Evolutionary conservation across 2,329 filamentous ascomycete genomes (phyloP), one percentile per base, ranked within the genome.

Genomic region (Claviceps capensis): DNA sequence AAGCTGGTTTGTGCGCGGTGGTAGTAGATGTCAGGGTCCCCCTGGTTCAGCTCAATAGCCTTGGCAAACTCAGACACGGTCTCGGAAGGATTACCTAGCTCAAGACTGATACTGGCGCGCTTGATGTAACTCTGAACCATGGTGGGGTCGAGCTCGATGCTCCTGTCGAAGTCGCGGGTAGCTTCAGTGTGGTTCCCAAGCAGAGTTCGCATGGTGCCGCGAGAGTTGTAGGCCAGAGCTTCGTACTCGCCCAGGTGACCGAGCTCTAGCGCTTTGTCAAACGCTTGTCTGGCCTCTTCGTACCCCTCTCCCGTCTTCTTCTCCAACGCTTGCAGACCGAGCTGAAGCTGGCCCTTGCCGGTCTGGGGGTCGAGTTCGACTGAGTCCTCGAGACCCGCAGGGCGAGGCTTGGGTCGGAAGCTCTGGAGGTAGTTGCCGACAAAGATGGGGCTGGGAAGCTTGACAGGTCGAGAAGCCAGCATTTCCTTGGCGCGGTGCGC

Each of bases 381-480:
- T 7, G 81, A 78, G 59, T 94, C 88, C 54, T 91, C 89, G 50
- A 98, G 75, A 13, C 88, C 91, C 55, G 76, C 81, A 4, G 93
- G 91, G 2, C 88, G 79, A 47, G 82, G 76, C 72, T 86, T 87
- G 54, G 83, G 76, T 55, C 93, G 86, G 85, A 98, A 98, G 74
- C 91, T 97, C 73, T 97, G 91, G 36, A 98, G 84, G 70, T 98
- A 98, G 76, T 98, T 98, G 65, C 89, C 88, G 59, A 98, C 90
- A 61, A 97, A 98, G 13, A 90, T 96, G 34, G 93, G 86, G 69
- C 90, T 96, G 19, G 93, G 93, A 49, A 98, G 79, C 72, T 88
- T 91, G 72, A 88, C 86, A 37, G 76, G 73, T 70, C 93, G 91
- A 69, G 90, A 91, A 54, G 78, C 78, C 62, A 98, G 76, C 64